phyloP scores from a whole-genome alignment of 495 filamentous ascomycete species.

The Poronia punctata region DNA sequence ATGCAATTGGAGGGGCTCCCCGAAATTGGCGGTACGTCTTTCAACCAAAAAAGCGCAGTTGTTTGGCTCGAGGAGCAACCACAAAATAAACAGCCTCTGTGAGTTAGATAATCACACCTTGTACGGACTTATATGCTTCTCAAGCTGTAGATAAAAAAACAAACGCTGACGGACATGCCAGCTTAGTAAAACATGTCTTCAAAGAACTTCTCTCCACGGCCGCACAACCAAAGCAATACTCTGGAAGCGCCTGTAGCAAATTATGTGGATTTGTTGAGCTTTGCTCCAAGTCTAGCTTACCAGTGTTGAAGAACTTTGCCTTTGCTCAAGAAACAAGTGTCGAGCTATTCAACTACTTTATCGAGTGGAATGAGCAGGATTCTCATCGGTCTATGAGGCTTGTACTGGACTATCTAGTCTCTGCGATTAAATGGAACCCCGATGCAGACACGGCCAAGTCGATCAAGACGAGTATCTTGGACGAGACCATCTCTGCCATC shows the following conservation, averaged over 20 bases:
- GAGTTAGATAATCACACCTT: no score
- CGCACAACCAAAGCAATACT: conserved; percentile 36
- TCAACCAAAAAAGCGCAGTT: conserved; percentile 25
- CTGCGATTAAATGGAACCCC: conserved; percentile 45
- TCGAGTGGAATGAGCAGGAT: conserved; percentile 66
- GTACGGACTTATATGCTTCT: no score
- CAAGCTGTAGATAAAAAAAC: not conserved
- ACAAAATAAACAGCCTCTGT: conserved; percentile 20
- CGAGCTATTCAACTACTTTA: conserved; percentile 59
- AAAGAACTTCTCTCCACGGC: conserved; percentile 36
- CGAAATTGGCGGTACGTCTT: conserved; percentile 15
- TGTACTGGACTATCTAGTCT: conserved; percentile 53
- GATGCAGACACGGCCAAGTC: conserved; percentile 23
- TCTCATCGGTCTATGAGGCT: conserved; percentile 71
- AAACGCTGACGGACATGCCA: conserved; percentile 10
- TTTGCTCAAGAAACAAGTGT: conserved; percentile 49
- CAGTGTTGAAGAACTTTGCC: conserved; percentile 33
- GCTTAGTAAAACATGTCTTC: conserved; percentile 19
- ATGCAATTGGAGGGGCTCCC: conserved; percentile 16
- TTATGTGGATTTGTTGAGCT: conserved; percentile 50
- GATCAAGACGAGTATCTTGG: conserved; percentile 34
- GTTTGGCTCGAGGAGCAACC: conserved; percentile 32
- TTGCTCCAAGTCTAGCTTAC: conserved; percentile 39
- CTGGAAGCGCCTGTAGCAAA: conserved; percentile 41
- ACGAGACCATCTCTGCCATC: conserved; percentile 42